These are phyloP conservation scores for Trichoderma sp. DNA, from an alignment of 2,329 filamentous ascomycete species.

Conservation along the genomic window DNA sequence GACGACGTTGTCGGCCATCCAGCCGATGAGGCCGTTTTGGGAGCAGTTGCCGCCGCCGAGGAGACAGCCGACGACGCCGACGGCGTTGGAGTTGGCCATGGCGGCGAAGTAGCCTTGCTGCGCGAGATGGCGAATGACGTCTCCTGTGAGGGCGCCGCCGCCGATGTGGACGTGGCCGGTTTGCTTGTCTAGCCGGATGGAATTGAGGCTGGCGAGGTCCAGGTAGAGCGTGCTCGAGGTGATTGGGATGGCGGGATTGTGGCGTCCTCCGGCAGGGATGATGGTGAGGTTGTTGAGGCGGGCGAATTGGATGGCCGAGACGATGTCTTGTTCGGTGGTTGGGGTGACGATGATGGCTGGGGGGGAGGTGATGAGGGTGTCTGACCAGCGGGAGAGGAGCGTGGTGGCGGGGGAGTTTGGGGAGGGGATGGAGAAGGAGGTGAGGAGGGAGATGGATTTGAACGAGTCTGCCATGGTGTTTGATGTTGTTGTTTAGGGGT, in stretches of 20 bases:
- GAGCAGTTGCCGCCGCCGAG: conserved; percentile 35
- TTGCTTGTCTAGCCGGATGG: conserved; percentile 33
- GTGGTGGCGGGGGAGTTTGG: background rate
- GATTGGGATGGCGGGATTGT: conserved; percentile 38
- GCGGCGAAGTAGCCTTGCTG: conserved; percentile 37
- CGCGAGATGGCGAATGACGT: conserved; percentile 32
- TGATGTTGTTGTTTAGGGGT: background rate
- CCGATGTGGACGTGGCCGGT: conserved; percentile 34
- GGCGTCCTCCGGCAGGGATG: conserved; percentile 35
- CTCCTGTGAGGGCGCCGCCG: conserved; percentile 34
- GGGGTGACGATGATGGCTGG: conserved; percentile 37
- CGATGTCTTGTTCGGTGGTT: conserved; percentile 34
- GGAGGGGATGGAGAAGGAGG: conserved; percentile 23
- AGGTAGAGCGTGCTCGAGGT: conserved; percentile 36
- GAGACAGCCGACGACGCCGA: conserved; percentile 34
- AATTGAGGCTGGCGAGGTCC: conserved; percentile 38
- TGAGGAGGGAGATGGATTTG: conserved; percentile 11
- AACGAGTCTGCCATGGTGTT: conserved; percentile 11
- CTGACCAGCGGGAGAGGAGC: conserved; percentile 37
- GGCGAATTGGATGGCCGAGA: conserved; percentile 33
- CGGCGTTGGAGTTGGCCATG: conserved; percentile 33
- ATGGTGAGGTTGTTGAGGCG: conserved; percentile 34
- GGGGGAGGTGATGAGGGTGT: conserved; percentile 27
- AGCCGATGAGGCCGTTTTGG: conserved; percentile 37
- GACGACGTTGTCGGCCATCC: conserved; percentile 38